A percentile compares a stretch with the other conserved stretches of the same genome.
These are phyloP conservation scores for Theileria sp. DNA, from an alignment of 169 alveolate species.

Conservation along the genomic window DNA sequence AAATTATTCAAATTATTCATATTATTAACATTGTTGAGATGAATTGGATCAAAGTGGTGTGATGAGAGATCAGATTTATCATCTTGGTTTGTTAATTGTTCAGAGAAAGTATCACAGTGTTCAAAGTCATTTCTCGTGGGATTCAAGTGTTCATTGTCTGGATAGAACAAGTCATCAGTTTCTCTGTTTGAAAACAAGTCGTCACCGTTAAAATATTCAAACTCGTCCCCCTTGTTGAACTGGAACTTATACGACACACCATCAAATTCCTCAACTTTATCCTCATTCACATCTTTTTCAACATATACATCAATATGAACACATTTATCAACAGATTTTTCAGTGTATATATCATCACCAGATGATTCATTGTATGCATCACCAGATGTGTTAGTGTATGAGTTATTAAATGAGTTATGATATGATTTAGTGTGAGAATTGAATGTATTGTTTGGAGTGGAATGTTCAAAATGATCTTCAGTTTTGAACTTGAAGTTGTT, in stretches of 20 bases:
- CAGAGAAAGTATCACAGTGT: not conserved
- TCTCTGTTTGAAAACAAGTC: not conserved
- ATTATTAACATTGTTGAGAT: not conserved
- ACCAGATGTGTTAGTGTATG: no score
- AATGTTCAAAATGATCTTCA: not conserved
- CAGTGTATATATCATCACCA: no score
- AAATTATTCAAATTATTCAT: not conserved
- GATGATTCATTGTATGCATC: no score
- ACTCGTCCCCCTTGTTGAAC: not conserved
- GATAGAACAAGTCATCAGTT: not conserved
- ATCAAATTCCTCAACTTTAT: not conserved
- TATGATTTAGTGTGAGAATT: no score
- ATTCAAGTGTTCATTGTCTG: not conserved
- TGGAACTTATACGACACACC: not conserved
- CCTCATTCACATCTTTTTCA: not conserved
- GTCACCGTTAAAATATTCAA: not conserved
- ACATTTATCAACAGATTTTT: no score
- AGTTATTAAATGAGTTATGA: no score
- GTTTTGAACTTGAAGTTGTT: not conserved
- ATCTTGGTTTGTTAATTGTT: not conserved
- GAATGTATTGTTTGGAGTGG: not conserved
- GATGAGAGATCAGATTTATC: not conserved
- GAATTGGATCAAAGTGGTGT: not conserved
- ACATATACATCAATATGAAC: no score
- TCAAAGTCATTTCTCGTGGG: no score